Percentiles rank a stretch among this genome's conserved stretches.
phyloP scores from a whole-genome alignment of 768 basidiomycete genomes.

The Boletus huronensis region DNA sequence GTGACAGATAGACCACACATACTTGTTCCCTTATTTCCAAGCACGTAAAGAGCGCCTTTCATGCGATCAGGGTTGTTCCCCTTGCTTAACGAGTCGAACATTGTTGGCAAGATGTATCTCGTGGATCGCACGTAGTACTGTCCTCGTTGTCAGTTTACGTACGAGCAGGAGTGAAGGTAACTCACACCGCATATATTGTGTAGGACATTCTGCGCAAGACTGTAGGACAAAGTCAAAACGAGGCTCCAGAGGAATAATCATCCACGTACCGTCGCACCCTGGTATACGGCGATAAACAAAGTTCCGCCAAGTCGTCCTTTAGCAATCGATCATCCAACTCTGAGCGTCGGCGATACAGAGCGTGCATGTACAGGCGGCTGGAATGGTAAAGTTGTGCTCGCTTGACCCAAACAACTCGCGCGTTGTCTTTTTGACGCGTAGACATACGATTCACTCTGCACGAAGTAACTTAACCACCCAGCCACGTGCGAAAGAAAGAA shows the following conservation, averaged over 20 bases:
- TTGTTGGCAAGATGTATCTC: slow-evolving; percentile 54
- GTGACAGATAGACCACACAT: slow-evolving; percentile 17
- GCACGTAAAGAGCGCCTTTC: slow-evolving; percentile 88
- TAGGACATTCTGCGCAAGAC: slow-evolving; percentile 66
- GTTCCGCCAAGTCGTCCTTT: slow-evolving; percentile 57
- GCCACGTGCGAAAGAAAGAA: neutral
- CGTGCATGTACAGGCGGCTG: slow-evolving; percentile 72
- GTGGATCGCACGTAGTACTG: slow-evolving; percentile 74
- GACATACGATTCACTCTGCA: slow-evolving; percentile 62
- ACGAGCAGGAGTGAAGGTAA: slow-evolving; percentile 1
- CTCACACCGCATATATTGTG: slow-evolving; percentile 63
- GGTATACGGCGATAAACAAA: slow-evolving; percentile 79
- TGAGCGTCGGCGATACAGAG: slow-evolving; percentile 69
- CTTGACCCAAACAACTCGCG: slow-evolving; percentile 69
- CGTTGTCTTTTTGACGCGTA: slow-evolving; percentile 70
- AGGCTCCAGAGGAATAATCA: neutral
- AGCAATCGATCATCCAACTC: slow-evolving; percentile 70
- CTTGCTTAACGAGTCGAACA: slow-evolving; percentile 60
- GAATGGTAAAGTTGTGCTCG: slow-evolving; percentile 78
- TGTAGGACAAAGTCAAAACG: slow-evolving; percentile 26
- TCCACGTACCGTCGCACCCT: slow-evolving; percentile 62
- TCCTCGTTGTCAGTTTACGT: slow-evolving; percentile 9
- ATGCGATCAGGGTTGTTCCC: slow-evolving; percentile 89
- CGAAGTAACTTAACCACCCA: neutral
- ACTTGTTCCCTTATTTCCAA: slow-evolving; percentile 73